Evolutionary conservation across 2,329 filamentous ascomycete species (phyloP).

Genomic region (Pyrenophora teres): DNA sequence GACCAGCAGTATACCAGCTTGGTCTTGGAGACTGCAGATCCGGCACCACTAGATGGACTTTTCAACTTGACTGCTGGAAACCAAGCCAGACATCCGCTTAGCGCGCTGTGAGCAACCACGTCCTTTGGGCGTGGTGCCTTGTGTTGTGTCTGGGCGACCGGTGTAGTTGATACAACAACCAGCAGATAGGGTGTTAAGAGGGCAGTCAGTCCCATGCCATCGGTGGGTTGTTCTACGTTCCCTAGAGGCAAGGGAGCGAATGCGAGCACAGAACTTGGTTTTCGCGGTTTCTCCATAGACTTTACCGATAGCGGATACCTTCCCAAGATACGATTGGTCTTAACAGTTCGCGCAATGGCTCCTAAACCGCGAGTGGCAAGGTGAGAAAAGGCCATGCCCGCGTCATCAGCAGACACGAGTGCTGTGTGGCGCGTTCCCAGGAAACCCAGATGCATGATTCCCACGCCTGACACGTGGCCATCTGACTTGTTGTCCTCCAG

Average conservation of each 20-base stretch:
- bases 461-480: constrained; percentile 78
- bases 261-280: constrained; percentile 91
- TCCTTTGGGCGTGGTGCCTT: constrained; percentile 92
- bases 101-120: constrained; percentile 82
- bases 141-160: constrained; percentile 93
- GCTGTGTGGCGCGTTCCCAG: constrained; percentile 92
- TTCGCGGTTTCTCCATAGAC: constrained; percentile 69
- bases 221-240: constrained; percentile 89
- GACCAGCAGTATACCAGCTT: constrained; percentile 99
- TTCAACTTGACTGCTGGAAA: constrained; percentile 96
- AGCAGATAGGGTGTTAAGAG: constrained; percentile 94
- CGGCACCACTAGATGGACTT: constrained; percentile 67
- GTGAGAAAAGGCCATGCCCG: constrained; percentile 98
- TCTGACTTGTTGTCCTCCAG: constrained; percentile 70
- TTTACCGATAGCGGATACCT: constrained; percentile 77
- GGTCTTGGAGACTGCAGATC: constrained; percentile 72
- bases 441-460: constrained; percentile 91
- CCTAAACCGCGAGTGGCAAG: constrained; percentile 90
- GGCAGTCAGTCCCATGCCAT: constrained; percentile 86
- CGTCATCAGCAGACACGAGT: constrained; percentile 90
- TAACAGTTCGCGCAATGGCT: constrained; percentile 80
- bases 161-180: constrained; percentile 96
- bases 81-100: constrained; percentile 95
- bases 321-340: constrained; percentile 86
- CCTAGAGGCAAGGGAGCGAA: constrained; percentile 90